Conservation (phyloP, 1,284 basidiomycete genomes). For the Papiliotrema flavescens region DNA sequence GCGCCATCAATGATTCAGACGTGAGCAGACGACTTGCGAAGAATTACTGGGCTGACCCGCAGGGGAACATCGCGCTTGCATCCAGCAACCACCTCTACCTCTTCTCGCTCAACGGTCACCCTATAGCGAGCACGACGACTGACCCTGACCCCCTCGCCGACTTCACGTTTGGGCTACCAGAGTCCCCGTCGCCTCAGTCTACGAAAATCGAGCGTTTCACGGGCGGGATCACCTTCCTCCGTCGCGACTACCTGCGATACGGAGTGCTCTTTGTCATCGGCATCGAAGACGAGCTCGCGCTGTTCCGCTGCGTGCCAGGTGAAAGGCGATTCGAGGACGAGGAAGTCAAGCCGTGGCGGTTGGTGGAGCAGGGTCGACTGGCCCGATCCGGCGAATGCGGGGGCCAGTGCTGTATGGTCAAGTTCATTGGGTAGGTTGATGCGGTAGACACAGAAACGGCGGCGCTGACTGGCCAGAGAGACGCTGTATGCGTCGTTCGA, state of each 20-base stretch:
- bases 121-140: slow-evolving; percentile 36
- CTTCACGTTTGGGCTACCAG: slow-evolving; percentile 10
- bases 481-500: slow-evolving; percentile 44
- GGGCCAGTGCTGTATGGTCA: slow-evolving; percentile 36
- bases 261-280: slow-evolving; percentile 44
- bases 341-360: slow-evolving; percentile 37
- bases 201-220: slow-evolving; percentile 23
- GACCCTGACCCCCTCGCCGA: slow-evolving; percentile 16
- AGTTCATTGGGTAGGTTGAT: slow-evolving; percentile 42
- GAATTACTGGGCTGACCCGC: neutral
- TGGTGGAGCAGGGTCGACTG: slow-evolving; percentile 38
- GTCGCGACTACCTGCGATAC: slow-evolving; percentile 40
- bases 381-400: slow-evolving; percentile 31
- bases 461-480: slow-evolving; percentile 27
- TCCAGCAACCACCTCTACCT: slow-evolving; percentile 38
- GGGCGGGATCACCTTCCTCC: slow-evolving; percentile 44
- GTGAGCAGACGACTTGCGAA: slow-evolving; percentile 52
- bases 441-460: neutral
- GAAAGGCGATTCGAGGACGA: slow-evolving; percentile 24
- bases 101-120: slow-evolving; percentile 48
- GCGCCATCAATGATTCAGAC: slow-evolving; percentile 78
- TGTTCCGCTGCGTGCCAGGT: slow-evolving; percentile 38
- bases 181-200: slow-evolving; percentile 1
- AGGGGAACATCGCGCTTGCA: slow-evolving; percentile 46
- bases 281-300: slow-evolving; percentile 28